phyloP scores from a whole-genome alignment of 148 eudicot species.

The Chenopodium suecicum region DNA sequence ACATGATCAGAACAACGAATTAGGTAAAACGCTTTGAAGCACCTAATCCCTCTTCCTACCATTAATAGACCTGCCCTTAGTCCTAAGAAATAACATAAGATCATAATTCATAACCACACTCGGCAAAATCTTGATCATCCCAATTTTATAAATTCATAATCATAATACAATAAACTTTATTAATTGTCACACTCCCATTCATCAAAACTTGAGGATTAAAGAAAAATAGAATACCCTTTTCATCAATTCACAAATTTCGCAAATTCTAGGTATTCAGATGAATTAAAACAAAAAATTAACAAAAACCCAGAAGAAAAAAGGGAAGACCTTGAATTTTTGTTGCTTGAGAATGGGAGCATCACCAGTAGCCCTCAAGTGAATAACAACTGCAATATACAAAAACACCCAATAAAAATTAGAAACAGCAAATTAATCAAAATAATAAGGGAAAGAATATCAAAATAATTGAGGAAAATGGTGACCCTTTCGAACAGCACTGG shows the following conservation, averaged over 20 bases:
- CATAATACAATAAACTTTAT: not conserved
- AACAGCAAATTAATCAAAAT: not conserved
- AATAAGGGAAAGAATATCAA: no score
- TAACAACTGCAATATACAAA: slow-evolving; percentile 53
- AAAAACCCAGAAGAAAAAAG: not conserved
- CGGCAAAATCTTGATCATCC: not conserved
- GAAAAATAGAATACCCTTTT: not conserved
- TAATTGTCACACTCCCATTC: not conserved
- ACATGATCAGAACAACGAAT: no score
- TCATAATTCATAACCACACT: not conserved
- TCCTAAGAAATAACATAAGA: not conserved
- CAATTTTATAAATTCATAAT: not conserved
- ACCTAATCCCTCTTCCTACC: no score
- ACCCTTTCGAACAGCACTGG: slow-evolving; percentile 31
- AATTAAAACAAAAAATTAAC: not conserved
- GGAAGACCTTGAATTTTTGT: slow-evolving; percentile 76
- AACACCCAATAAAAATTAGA: not conserved
- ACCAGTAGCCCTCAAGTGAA: slow-evolving; percentile 86
- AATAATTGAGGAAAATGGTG: not conserved
- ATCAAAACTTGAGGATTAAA: no score
- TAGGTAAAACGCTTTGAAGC: no score
- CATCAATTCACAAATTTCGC: not conserved
- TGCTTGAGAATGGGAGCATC: slow-evolving; percentile 98
- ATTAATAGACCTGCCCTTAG: not conserved
- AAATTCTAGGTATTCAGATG: not conserved